Evolutionary conservation across 2,329 filamentous ascomycete species (phyloP), one percentile per base, ranked within the genome.

Genomic region (Colletotrichum horii): DNA sequence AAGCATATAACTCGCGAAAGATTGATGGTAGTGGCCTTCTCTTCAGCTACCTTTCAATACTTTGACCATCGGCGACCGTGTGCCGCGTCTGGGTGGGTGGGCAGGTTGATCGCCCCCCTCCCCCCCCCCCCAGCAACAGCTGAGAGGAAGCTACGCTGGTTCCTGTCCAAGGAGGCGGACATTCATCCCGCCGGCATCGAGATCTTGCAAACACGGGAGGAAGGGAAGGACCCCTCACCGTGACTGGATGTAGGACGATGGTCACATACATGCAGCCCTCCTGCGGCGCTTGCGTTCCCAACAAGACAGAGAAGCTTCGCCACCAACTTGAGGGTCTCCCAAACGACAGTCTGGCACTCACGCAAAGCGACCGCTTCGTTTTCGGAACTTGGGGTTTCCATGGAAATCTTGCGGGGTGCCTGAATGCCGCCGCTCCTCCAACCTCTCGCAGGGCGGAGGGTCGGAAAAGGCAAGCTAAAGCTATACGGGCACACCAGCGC

Each of bases 321-420:
- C 43, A 52, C 43, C 43, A n/a, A 4, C 43, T 2, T 52, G 12
- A 52, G 0, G 22, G 14, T 8, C 4, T 52, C n/a, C 3, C 1
- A 22, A 22, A 52, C 1, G 1, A 22, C 43, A 1, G 3, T 0
- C 43, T 24, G 2, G 0, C 43, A 22, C 6, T 52, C 12, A 8
- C 11, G 43, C 43, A 52, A 22, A 52, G 3, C 6, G 43, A 52
- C 11, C 11, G 12, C 43, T 16, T 52, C 43, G 4, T 8, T 52
- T 52, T 22, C 43, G 11, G 14, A 8, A 22, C n/a, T 52, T 52
- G 11, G 43, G 6, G n/a, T 8, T 8, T 8, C n/a, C 43, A 52
- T 22, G n/a, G 43, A 52, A 14, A 8, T 52, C 43, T 11, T 32
- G 30, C 30, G 9, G 11, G 30, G 30, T 32, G 30, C 30, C 43